Evolutionary conservation across 148 eudicot genomes (phyloP).

Genomic region (Tetragonia tetragonoides): DNA sequence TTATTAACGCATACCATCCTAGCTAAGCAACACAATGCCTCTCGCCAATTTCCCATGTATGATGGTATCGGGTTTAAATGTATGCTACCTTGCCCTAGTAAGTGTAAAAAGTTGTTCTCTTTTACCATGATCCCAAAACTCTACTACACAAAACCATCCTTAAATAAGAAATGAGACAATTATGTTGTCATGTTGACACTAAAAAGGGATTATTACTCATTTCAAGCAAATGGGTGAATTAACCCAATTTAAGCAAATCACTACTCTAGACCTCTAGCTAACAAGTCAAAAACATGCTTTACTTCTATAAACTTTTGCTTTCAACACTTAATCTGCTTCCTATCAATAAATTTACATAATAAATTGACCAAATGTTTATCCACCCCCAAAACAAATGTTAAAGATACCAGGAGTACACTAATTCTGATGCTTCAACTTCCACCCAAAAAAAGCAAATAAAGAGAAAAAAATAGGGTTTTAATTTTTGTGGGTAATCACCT

Average conservation of each 20-base stretch:
- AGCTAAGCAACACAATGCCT: too few species aligned
- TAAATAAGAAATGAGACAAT: not conserved
- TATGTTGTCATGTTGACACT: not conserved
- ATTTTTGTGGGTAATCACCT: constrained; percentile 33
- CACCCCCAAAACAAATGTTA: not conserved
- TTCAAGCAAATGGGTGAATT: not conserved
- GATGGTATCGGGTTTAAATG: too few species aligned
- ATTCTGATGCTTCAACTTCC: constrained; percentile 6
- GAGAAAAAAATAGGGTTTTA: constrained; percentile 26
- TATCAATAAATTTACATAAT: not conserved
- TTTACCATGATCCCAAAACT: not conserved
- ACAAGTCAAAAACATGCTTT: not conserved
- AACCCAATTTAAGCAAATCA: not conserved
- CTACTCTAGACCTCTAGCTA: not conserved
- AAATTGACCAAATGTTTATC: not conserved
- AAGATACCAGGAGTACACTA: not conserved
- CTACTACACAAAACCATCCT: not conserved
- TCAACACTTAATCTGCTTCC: not conserved
- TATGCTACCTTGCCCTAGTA: too few species aligned
- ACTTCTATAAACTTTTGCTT: not conserved
- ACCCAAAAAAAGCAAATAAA: not conserved
- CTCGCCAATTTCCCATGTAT: too few species aligned
- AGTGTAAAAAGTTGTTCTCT: not conserved
- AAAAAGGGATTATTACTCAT: not conserved
- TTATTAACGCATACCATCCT: too few species aligned